phyloP scores from a whole-genome alignment of 2,329 filamentous ascomycete species.

The Helotiales sp. region DNA sequence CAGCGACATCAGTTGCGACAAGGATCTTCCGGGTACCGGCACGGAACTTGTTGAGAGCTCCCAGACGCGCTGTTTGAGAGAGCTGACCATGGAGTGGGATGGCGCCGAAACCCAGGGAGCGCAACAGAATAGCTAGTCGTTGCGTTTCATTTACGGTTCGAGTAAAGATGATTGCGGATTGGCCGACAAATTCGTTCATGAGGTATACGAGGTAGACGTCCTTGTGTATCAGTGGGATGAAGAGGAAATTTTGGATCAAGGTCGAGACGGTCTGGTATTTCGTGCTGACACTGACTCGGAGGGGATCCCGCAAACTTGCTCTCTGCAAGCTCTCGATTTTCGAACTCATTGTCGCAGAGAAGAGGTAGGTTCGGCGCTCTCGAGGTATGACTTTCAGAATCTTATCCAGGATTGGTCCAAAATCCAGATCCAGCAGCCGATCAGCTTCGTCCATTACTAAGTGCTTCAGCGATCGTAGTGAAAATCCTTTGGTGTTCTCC shows the following conservation, averaged over 20 bases:
- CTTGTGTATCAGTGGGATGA: conserved; percentile 86
- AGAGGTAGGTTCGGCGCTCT: conserved; percentile 82
- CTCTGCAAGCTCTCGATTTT: conserved; percentile 93
- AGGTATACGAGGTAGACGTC: conserved; percentile 89
- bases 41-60: conserved; percentile 89
- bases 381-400: conserved; percentile 86
- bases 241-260: conserved; percentile 82
- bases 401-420: conserved; percentile 90
- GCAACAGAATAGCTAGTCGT: conserved; percentile 80
- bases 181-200: conserved; percentile 84
- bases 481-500: conserved; percentile 97
- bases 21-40: conserved; percentile 81
- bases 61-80: conserved; percentile 83
- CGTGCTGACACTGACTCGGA: conserved; percentile 79
- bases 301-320: conserved; percentile 82
- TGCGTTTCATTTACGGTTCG: conserved; percentile 92
- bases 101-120: conserved; percentile 84
- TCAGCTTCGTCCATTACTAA: conserved; percentile 97
- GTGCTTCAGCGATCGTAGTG: conserved; percentile 79
- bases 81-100: conserved; percentile 94
- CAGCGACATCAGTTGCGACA: conserved; percentile 92
- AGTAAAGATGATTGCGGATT: conserved; percentile 88
- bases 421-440: conserved; percentile 89
- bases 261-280: conserved; percentile 93
- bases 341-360: conserved; percentile 91